Conservation (phyloP, 1,284 basidiomycete species). For the Cronartium quercuum region DNA sequence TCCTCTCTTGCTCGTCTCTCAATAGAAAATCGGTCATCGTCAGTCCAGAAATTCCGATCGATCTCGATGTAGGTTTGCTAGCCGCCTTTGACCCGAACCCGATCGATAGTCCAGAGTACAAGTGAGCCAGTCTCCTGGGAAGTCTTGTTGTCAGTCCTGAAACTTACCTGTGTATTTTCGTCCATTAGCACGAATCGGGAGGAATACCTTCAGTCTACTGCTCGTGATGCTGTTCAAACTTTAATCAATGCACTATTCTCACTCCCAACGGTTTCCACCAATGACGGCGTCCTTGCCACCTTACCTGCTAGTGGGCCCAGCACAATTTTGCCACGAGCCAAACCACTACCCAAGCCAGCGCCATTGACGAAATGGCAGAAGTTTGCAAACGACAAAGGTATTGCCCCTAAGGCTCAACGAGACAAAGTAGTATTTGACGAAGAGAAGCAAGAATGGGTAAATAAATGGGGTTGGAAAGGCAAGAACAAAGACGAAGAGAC, state of each 20-base stretch:
- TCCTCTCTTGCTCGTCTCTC: not conserved
- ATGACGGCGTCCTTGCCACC: slow-evolving; percentile 75
- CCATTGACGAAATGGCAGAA: slow-evolving; percentile 93
- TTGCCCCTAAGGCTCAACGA: slow-evolving; percentile 64
- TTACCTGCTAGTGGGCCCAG: slow-evolving; percentile 63
- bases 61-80: slow-evolving; percentile 74
- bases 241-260: slow-evolving; percentile 74
- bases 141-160: not conserved
- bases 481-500: slow-evolving; percentile 83
- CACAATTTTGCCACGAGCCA: slow-evolving; percentile 75
- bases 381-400: slow-evolving; percentile 91
- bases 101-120: slow-evolving; percentile 70
- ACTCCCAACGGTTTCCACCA: slow-evolving; percentile 67
- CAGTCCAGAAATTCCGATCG: slow-evolving; percentile 71
- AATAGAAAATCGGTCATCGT: slow-evolving; percentile 62
- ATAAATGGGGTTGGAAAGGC: slow-evolving; percentile 71
- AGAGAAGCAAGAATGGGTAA: slow-evolving; percentile 85
- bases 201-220: slow-evolving; percentile 68
- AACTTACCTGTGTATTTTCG: not conserved
- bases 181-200: slow-evolving; percentile 65
- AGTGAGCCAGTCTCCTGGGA: slow-evolving; percentile 53
- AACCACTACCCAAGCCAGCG: slow-evolving; percentile 87
- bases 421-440: slow-evolving; percentile 91
- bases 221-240: slow-evolving; percentile 77
- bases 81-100: slow-evolving; percentile 81